Evolutionary conservation across 116 monocot genomes (phyloP), one percentile per base, ranked within the genome.

Genomic region (Papilionanthe hybrid): DNA sequence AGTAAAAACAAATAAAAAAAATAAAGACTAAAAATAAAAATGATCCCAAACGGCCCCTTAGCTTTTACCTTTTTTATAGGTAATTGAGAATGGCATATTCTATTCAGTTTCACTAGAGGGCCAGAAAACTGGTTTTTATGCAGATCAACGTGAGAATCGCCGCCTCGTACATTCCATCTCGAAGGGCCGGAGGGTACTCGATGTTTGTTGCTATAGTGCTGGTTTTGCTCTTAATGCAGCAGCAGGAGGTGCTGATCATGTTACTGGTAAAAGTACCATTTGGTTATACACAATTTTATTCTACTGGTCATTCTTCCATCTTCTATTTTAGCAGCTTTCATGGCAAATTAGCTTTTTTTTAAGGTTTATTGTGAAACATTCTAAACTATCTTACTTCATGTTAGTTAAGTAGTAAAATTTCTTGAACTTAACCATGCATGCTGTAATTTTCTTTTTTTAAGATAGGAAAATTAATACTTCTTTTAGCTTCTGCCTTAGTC

Each of bases 101-200:
- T 94, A 91, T 66, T 79, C 72, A 49, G 84, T 98, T 63, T 98
- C 93, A 78, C 81, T 85, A 71, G 91, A 89, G 66, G 94, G 93
- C 22, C 94, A 94, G 83, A 98, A 98, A 83, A 98, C 94, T 75
- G 98, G 98, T 32, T 98, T 94, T 84, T 98, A 94, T 85, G 94
- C 94, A 78, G 98, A 98, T 86, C 98, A 98, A 79, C 92, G 94
- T 66, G 98, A 98, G 75, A 98, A 89, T 30, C 91, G 98, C 56
- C 81, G 83, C 22, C 79, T 93, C 72, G 91, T 98, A 82, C 87
- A 86, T 83, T 85, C 79, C 57, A 83, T 98, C 68, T 91, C 92
- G 25, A 90, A 85, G 78, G 86, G 78, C 29, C 78, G 87, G 77
- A 91, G 81, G 63, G 93, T 94, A 83, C 93, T 98, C 73, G 98